These are phyloP conservation scores for Phytophthora citrophthora DNA, from an alignment of 352 stramenopile species.

Conservation along the genomic window DNA sequence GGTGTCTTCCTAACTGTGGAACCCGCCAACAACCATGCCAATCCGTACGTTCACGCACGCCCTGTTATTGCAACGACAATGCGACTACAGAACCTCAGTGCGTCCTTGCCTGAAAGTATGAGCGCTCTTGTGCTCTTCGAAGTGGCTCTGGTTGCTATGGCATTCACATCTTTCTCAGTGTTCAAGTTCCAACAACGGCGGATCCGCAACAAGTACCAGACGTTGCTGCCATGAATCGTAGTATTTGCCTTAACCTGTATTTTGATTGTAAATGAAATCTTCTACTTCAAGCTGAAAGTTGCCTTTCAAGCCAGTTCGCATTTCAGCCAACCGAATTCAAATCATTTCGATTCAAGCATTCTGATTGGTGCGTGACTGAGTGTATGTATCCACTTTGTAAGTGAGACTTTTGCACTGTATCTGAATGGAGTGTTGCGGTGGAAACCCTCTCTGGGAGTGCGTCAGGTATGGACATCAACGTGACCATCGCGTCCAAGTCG, in stretches of 20 bases:
- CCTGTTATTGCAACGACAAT: conserved; percentile 9
- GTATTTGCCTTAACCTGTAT: no score
- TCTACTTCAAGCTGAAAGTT: conserved; percentile 17
- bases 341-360: neutral
- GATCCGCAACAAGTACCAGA: conserved; percentile 29
- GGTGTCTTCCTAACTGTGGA: conserved; percentile 30
- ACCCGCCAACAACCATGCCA: conserved; percentile 22
- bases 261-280: neutral
- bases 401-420: neutral
- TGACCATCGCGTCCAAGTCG: conserved; percentile 19
- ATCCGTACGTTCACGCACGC: conserved; percentile 25
- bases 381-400: conserved; percentile 5
- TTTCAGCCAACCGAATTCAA: conserved; percentile 4
- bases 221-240: conserved; percentile 10
- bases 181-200: conserved; percentile 40
- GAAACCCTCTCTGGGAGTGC: conserved; percentile 8
- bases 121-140: conserved; percentile 36
- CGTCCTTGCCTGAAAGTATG: conserved; percentile 27
- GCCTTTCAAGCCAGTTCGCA: conserved; percentile 20
- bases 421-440: conserved; percentile 19
- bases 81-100: conserved; percentile 23
- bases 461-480: conserved; percentile 6
- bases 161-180: conserved; percentile 18
- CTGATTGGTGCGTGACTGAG: conserved; percentile 3
- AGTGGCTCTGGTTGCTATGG: conserved; percentile 19